Percentiles rank a stretch among this genome's conserved stretches.
phyloP scores from a whole-genome alignment of 2,329 filamentous ascomycete species.

The Colletotrichum cereale region DNA sequence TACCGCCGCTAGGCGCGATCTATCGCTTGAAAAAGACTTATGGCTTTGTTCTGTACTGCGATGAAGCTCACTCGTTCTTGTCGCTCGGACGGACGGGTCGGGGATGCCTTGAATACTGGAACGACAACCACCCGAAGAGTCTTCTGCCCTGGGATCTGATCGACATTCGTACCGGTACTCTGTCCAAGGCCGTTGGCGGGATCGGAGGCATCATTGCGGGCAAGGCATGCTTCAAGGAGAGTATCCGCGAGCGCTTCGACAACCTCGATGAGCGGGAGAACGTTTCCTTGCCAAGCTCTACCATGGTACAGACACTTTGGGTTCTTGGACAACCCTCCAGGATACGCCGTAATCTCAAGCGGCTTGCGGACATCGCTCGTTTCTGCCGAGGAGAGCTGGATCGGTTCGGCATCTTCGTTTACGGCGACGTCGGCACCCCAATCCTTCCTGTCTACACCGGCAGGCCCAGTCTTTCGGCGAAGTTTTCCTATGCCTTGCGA shows the following conservation, averaged over 20 bases:
- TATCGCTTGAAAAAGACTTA: conserved; percentile 32
- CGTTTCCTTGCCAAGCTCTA: conserved; percentile 22
- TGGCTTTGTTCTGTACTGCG: conserved; percentile 39
- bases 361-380: conserved; percentile 15
- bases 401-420: conserved; percentile 32
- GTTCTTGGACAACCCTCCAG: conserved; percentile 29
- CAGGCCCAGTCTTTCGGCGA: conserved; percentile 26
- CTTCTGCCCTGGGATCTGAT: conserved; percentile 30
- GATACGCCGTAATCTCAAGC: conserved; percentile 16
- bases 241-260: conserved; percentile 12
- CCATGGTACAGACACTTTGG: conserved; percentile 38
- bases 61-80: conserved; percentile 40
- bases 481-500: conserved; percentile 30
- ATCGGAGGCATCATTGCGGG: conserved; percentile 39
- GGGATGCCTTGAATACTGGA: conserved; percentile 41
- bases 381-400: conserved; percentile 32
- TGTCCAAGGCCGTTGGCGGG: conserved; percentile 39
- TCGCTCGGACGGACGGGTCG: conserved; percentile 36
- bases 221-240: conserved; percentile 10
- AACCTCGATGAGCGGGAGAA: conserved; percentile 9
- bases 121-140: conserved; percentile 29
- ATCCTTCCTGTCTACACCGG: conserved; percentile 33
- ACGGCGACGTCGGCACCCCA: conserved; percentile 28
- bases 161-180: conserved; percentile 40
- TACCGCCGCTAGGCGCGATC: neutral